Percentiles rank a stretch among this genome's conserved stretches.
phyloP scores from a whole-genome alignment of 495 filamentous ascomycete species.

The Neurospora sp. region DNA sequence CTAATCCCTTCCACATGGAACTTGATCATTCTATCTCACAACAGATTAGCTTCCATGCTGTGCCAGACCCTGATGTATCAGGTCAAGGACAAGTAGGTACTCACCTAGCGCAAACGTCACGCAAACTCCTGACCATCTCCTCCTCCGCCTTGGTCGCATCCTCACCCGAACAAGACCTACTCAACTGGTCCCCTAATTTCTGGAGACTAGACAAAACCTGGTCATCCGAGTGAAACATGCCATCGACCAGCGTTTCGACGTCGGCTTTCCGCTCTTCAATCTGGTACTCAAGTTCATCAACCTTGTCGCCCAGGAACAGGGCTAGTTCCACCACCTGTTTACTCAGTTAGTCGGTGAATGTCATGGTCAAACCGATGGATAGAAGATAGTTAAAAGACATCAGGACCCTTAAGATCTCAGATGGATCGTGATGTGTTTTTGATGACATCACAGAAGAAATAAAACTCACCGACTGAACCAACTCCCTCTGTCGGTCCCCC shows the following conservation, averaged over 20 bases:
- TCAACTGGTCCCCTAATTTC: conserved; percentile 37
- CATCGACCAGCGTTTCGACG: conserved; percentile 27
- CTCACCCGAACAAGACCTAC: conserved; percentile 4
- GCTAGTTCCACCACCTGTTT: conserved; percentile 30
- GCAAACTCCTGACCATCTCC: conserved; percentile 23
- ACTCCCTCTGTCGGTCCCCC: conserved; percentile 20
- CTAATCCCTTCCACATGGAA: conserved; percentile 36
- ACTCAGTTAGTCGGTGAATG: background rate
- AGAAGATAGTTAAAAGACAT: background rate
- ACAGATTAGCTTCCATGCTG: background rate
- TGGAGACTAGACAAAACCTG: conserved; percentile 38
- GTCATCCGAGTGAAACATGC: conserved; percentile 33
- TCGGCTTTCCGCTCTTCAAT: conserved; percentile 9
- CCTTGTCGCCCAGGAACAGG: conserved; percentile 26
- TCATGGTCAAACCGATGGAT: background rate
- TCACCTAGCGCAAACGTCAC: conserved; percentile 32
- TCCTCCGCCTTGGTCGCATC: conserved; percentile 29
- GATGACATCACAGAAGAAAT: background rate
- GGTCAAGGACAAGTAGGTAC: background rate
- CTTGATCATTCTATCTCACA: conserved; percentile 29
- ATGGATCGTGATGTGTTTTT: background rate
- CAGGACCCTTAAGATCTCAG: background rate
- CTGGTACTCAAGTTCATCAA: conserved; percentile 32
- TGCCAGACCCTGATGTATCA: background rate
- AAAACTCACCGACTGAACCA: conserved; percentile 21